Percentiles rank a stretch among this genome's conserved stretches.
Conservation (phyloP, 1,139 yeast species). For the Blastobotrys arbuscula region DNA sequence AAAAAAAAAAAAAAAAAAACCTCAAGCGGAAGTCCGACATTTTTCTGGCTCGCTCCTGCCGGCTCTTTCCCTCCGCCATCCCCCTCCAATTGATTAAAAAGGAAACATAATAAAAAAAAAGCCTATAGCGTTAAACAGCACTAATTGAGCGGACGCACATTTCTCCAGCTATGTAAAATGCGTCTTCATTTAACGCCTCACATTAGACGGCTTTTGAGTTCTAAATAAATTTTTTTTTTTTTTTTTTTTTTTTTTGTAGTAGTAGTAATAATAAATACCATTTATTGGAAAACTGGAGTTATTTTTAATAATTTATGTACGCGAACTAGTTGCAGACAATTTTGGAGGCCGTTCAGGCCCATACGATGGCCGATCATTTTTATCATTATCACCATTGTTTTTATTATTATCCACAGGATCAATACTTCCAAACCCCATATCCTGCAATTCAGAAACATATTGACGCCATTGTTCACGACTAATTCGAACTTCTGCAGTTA, state of each 20-base stretch:
- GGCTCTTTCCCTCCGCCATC: too few species aligned
- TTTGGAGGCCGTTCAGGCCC: constrained; percentile 24
- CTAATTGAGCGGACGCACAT: too few species aligned
- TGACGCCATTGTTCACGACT: background rate
- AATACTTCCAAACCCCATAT: constrained; percentile 8
- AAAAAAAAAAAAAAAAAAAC: too few species aligned
- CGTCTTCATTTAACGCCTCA: background rate
- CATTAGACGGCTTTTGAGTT: background rate
- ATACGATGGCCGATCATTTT: constrained; percentile 16
- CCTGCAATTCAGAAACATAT: constrained; percentile 5
- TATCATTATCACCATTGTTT: constrained; percentile 3
- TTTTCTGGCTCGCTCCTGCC: too few species aligned
- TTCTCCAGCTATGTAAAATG: too few species aligned
- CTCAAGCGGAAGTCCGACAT: too few species aligned
- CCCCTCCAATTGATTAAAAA: too few species aligned
- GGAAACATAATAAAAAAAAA: too few species aligned
- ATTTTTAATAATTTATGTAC: background rate
- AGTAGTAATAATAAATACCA: too few species aligned
- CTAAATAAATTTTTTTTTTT: background rate
- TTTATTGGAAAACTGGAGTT: too few species aligned
- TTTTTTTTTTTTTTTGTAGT: background rate
- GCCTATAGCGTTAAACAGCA: too few species aligned
- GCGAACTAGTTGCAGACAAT: constrained; percentile 9
- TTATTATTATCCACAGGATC: background rate
- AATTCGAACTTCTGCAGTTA: background rate